Base-by-base conservation (phyloP, 2,329 filamentous ascomycete species). In the Ascochyta rabiei region DNA sequence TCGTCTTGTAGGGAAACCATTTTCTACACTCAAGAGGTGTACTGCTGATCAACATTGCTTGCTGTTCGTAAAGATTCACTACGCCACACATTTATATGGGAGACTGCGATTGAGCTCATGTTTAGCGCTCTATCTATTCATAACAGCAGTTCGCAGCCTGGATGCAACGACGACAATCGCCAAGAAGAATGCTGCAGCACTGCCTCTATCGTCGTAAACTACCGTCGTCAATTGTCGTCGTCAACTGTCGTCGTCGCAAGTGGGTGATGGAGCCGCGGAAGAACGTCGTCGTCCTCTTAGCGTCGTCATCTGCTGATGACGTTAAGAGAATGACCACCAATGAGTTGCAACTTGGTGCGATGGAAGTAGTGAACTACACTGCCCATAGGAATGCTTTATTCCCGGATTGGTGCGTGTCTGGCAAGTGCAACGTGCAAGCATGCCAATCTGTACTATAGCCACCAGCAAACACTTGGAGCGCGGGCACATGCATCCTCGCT, bases 271-370 rank as follows among this genome's bases (percentile, higher is more conserved):
- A 41, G 23, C 41, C 24, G 10, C 12, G 24, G 31, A 33, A 34
- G 21, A 30, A 33, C 5, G 39, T 28, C 21, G 23, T 47, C 35
- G 23, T 24, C 19, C 16, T 38, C n/a, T 23, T 6, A 3, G n/a
- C 21, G 42, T 49, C 62, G 62, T 61, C 56, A 64, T 53, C 53
- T 49, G 52, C 56, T 61, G 58, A 60, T 60, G 54, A 61, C 44
- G 55, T 48, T 49, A 55, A 37, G 21, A 34, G n/a, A 35, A 46
- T 38, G 8, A 33, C 46, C 18, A 37, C 35, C 52, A 55, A 50
- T 46, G 31, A 43, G 1, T 24, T 44, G n/a, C n/a, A 24, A 21
- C 1, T 13, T 10, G 35, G 37, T 18, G 18, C 19, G 23, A 23
- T 46, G n/a, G 28, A 38, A 21, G 37, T 28, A 35, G 18, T 35